Evolutionary conservation across 139 green algal species (phyloP), one percentile per base, ranked within the genome.

Genomic region (Gonium pectorale): DNA sequence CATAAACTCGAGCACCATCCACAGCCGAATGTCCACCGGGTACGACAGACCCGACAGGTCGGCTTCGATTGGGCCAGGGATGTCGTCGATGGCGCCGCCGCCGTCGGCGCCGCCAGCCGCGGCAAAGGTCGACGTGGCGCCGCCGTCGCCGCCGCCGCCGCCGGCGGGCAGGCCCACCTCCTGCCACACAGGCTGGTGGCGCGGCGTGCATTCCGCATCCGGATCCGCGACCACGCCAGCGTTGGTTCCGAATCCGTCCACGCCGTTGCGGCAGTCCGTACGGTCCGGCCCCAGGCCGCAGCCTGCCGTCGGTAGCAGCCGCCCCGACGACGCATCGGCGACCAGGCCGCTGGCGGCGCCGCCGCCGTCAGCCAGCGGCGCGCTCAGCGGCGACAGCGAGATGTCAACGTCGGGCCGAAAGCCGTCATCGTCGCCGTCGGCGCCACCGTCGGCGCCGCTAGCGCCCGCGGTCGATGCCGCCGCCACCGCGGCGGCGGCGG

Each of bases 1-100:
- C 63, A 85, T 88, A 63, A 86, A 91, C 88, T 91, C 88, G 49
- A 91, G 51, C 31, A 90, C 29, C 79, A 87, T 82, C 70, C 70
- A 87, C 33, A 85, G 64, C 46, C 79, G 79, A 26, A 85, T 64
- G 49, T 85, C 64, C 27, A 85, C 7, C 27, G 79, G 79, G 66
- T 85, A 85, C 24, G 46, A 51, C 77, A 83, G 60, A 13, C 77
- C 77, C 1, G 62, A 74, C 77, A 83, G 77, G 33, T 83, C 77
- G 2, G 44, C 77, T 6, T 63, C 77, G 21, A 83, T 73, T 0
- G 43, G 37, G 31, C 62, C 77, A 60, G 49, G 41, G 43, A 83
- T n/a, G 1, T 13, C 35, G 17, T 26, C 41, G 46, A 56, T 22
- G 29, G 17, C 46, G 5, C 11, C 46, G 46, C 46, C 46, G 46